A percentile compares a stretch with the other conserved stretches of the same genome.
Conservation (phyloP, 164 flowering plant species). For the Amborella trichopoda region DNA sequence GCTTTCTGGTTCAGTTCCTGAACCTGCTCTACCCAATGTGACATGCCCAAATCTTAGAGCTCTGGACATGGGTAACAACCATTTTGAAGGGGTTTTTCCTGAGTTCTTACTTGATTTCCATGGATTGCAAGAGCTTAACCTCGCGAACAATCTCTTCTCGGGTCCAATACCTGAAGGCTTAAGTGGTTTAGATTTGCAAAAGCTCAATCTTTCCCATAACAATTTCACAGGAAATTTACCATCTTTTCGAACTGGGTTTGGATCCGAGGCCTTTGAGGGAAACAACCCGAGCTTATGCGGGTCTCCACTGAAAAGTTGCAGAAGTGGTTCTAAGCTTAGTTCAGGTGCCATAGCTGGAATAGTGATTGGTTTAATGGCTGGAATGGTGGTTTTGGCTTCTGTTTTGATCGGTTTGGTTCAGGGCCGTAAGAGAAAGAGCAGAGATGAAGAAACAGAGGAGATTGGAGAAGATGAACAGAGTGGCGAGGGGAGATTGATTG, state of each 20-base stretch:
- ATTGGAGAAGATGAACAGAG: conserved; percentile 29
- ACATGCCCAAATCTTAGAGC: conserved; percentile 42
- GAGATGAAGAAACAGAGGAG: conserved; percentile 48
- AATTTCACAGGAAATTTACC: conserved; percentile 82
- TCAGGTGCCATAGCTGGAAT: conserved; percentile 84
- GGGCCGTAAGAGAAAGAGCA: conserved; percentile 56
- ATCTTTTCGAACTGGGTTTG: conserved; percentile 29
- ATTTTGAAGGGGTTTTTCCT: conserved; percentile 61
- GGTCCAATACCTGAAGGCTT: conserved; percentile 54
- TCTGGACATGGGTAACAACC: conserved; percentile 73
- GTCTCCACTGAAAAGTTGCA: conserved; percentile 47
- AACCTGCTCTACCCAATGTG: conserved; percentile 67
- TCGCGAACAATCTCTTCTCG: conserved; percentile 47
- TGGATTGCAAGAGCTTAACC: conserved; percentile 63
- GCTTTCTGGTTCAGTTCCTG: conserved; percentile 56
- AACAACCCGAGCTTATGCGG: conserved; percentile 69
- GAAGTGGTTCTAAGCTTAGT: conserved; percentile 48
- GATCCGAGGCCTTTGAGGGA: conserved; percentile 60
- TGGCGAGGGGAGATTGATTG: conserved; percentile 69
- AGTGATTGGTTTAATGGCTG: conserved; percentile 86
- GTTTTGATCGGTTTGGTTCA: conserved; percentile 72
- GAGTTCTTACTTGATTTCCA: conserved; percentile 47
- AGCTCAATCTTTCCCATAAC: conserved; percentile 75
- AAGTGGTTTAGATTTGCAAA: conserved; percentile 36
- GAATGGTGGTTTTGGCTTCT: conserved; percentile 69